Evolutionary conservation across 306 rosid genomes (phyloP), one percentile per base, ranked within the genome.

Genomic region (Rosa rugosa): DNA sequence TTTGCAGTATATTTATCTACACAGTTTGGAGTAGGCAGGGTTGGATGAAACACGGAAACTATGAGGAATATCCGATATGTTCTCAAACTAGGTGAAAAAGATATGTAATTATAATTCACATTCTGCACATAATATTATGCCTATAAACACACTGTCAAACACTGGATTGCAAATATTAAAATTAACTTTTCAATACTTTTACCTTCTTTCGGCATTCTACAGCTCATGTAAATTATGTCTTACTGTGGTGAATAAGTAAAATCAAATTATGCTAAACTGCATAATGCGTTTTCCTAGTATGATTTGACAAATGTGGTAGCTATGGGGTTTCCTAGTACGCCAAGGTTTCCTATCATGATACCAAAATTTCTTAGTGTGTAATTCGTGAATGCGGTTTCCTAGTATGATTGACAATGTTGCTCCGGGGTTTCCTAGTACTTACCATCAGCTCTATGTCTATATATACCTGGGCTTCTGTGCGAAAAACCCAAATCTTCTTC

Each of bases 21-120:
- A 75, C 64, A 72, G 77, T 59, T 31, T 5, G 73, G 68, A 80
- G 84, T 78, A 54, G 69, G 27, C 17, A 40, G 71, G 72, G 71
- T 31, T 60, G 78, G 50, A 38, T 12, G 54, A 46, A 75, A 17
- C 71, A 60, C 6, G 31, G 12, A 46, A 20, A 38, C 5, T 8
- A 36, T 40, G 53, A 74, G 59, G 46, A 73, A 41, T 8, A 9
- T 38, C 41, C 3, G 7, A 34, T 4, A 40, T 51, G 75, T 53
- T 42, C 9, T 41, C 12, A 40, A 77, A 13, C 31, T 50, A 73
- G 76, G 56, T 34, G 20, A 81, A 20, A 16, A 16, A 56, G 50
- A 71, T 84, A 34, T 87, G 86, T 88, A 88, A 87, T 87, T 92
- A 85, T 64, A 47, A 23, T 64, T 72, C 75, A 75, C 80, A 83